Evolutionary conservation across 768 basidiomycete genomes (phyloP).

Genomic region (Pulveroboletus sp.): DNA sequence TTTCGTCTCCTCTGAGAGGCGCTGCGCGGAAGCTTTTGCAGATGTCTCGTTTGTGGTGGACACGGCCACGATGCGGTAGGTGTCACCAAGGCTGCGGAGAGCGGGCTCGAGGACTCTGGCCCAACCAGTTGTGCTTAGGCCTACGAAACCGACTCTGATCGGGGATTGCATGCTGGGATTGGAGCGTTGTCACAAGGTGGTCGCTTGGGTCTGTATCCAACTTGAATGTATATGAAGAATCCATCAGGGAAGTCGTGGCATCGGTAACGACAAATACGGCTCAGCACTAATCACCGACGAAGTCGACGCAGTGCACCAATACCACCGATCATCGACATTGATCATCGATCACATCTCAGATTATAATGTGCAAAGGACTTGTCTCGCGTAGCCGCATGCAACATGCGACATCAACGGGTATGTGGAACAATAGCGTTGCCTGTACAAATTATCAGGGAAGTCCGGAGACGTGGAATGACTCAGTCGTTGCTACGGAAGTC

Average conservation of each 20-base stretch:
- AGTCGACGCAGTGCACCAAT: not conserved
- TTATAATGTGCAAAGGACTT: too few species aligned
- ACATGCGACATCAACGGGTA: not conserved
- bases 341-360: too few species aligned
- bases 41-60: conserved; percentile 10
- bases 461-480: not conserved
- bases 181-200: not conserved
- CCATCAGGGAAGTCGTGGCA: not conserved
- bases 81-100: conserved; percentile 6
- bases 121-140: conserved; percentile 7
- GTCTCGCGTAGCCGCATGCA: too few species aligned
- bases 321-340: too few species aligned
- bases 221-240: not conserved
- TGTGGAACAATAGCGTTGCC: too few species aligned
- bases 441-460: too few species aligned
- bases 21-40: conserved; percentile 4
- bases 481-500: not conserved
- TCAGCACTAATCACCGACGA: not conserved
- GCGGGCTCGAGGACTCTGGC: conserved; percentile 7
- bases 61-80: conserved; percentile 11
- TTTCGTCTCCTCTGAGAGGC: conserved; percentile 2
- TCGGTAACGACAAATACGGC: not conserved
- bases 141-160: conserved; percentile 9
- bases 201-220: not conserved
- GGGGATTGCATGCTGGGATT: not conserved